Evolutionary conservation across 257 asterid genomes (phyloP), one percentile per base, ranked within the genome.

Genomic region (Osmanthus fragrans): DNA sequence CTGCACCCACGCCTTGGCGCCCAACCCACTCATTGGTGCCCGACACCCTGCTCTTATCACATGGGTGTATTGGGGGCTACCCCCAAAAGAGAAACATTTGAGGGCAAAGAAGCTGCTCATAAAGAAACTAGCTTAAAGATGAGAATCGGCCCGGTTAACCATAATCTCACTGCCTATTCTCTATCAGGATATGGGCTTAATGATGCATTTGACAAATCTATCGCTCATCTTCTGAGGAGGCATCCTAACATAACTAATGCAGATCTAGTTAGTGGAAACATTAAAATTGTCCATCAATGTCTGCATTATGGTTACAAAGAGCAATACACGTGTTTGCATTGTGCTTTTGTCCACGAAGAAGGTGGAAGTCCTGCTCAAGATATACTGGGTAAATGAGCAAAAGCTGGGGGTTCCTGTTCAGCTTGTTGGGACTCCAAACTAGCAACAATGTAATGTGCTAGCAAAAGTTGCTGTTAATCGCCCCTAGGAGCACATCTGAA

Each of bases 131-230:
- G 91, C 77, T 82, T 90, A 80, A 81, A 85, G 77, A 86, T 90
- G 77, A 87, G 87, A 49, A 80, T 88, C 23, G 95, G 91, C 27
- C 80, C 85, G 12, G 90, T 85, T 81, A 84, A 78, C 67, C 89
- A 88, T 83, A 91, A 85, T 71, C 85, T 87, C 37, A 87, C 81
- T 85, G 92, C 92, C 74, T 90, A 88, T 83, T 90, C 95, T 40
- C 84, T 90, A 75, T 83, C 88, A 34, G 95, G 95, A 71, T 90
- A 88, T 73, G 95, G 95, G 40, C 85, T 90, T 66, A 90, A 90
- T 79, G 95, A 90, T 78, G 95, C 92, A 65, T 90, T 90, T 80
- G 95, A 87, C 83, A 90, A 84, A 85, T 88, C 96, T 21, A 90
- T 90, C 42, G 82, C 84, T 84, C 78, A 82, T 72, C 88, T 90